Percentiles rank a stretch among this genome's conserved stretches.
These are phyloP conservation scores for Melastoma candidum DNA, from an alignment of 441 rosid species.

Conservation along the genomic window DNA sequence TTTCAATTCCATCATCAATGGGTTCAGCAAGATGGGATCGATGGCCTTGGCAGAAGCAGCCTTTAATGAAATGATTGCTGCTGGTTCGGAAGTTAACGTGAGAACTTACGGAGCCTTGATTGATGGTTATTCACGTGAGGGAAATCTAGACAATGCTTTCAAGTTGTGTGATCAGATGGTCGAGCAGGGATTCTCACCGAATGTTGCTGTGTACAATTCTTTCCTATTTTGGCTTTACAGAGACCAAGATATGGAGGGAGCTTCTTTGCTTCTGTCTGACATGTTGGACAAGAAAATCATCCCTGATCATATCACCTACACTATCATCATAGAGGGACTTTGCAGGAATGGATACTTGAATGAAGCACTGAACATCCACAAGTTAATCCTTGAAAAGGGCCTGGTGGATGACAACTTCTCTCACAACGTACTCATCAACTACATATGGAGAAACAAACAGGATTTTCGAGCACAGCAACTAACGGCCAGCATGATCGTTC, in stretches of 20 bases:
- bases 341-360: constrained; percentile 34
- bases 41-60: constrained; percentile 31
- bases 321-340: constrained; percentile 39
- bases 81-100: constrained; percentile 30
- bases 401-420: constrained; percentile 33
- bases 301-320: constrained; percentile 42
- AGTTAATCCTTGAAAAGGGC: constrained; percentile 26
- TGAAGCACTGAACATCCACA: constrained; percentile 37
- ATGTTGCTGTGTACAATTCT: constrained; percentile 33
- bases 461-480: constrained; percentile 36
- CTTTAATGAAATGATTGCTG: constrained; percentile 31
- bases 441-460: constrained; percentile 30
- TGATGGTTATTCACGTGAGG: constrained; percentile 34
- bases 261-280: constrained; percentile 26
- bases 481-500: constrained; percentile 40
- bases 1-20: constrained; percentile 48
- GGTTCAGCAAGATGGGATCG: constrained; percentile 51
- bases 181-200: constrained; percentile 30
- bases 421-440: constrained; percentile 41
- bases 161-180: constrained; percentile 45
- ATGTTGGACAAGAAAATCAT: constrained; percentile 27
- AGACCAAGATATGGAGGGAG: constrained; percentile 40
- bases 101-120: constrained; percentile 41
- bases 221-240: constrained; percentile 33
- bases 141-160: constrained; percentile 35